A percentile compares a stretch with the other conserved stretches of the same genome.
phyloP scores from a whole-genome alignment of 495 filamentous ascomycete genomes.

The Daldinia vernicosa region DNA sequence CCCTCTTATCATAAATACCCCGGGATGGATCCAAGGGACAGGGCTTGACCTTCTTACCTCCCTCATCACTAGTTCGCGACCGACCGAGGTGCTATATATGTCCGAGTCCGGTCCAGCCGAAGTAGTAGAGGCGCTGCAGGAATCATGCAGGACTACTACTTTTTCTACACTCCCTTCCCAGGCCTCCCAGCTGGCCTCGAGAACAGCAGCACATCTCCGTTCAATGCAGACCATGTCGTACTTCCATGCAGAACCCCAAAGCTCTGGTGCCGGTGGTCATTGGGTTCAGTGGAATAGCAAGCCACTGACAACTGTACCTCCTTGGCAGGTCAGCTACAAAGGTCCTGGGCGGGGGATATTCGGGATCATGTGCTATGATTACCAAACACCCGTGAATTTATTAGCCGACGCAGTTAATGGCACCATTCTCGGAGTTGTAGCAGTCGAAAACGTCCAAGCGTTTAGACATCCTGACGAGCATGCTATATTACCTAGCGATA shows the following conservation, averaged over 20 bases:
- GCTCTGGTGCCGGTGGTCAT: background rate
- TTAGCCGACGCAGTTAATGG: constrained; percentile 58
- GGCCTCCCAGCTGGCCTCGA: constrained; percentile 66
- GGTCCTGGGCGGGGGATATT: constrained; percentile 47
- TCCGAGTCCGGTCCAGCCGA: constrained; percentile 74
- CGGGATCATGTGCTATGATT: constrained; percentile 58
- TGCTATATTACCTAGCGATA: constrained; percentile 14
- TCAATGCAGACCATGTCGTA: constrained; percentile 85
- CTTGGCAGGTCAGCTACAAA: constrained; percentile 53
- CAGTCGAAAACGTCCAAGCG: constrained; percentile 48
- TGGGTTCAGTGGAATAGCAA: constrained; percentile 50
- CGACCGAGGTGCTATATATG: constrained; percentile 76
- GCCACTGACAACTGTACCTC: constrained; percentile 51
- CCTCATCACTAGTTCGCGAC: constrained; percentile 61
- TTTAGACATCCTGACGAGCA: constrained; percentile 41
- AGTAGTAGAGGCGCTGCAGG: constrained; percentile 65
- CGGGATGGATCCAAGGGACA: constrained; percentile 82
- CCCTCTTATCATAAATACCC: constrained; percentile 81
- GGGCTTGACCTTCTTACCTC: constrained; percentile 75
- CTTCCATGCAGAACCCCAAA: constrained; percentile 63
- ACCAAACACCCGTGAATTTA: constrained; percentile 51
- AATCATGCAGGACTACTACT: constrained; percentile 46
- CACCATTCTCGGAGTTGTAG: constrained; percentile 52
- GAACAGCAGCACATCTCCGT: constrained; percentile 73
- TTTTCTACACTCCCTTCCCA: constrained; percentile 65